Evolutionary conservation across 345 rosid species (phyloP), one percentile per base, ranked within the genome.

Genomic region (Mercurialis annua): DNA sequence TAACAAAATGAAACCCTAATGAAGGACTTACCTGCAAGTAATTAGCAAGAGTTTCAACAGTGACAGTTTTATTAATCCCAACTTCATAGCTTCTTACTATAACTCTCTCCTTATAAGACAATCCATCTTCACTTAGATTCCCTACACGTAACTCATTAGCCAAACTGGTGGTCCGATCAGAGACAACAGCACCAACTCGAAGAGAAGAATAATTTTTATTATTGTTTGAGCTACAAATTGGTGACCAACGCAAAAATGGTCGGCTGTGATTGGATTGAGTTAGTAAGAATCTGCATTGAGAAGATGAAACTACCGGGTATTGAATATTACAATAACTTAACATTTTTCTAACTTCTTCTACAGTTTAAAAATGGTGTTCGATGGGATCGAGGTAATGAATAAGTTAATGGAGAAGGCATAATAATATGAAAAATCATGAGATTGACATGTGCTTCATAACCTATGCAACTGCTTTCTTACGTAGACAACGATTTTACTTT

Each of bases 21-120:
- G 44, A 53, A 21, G 2, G 33, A 44, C 46, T 24, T 44, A 87
- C 97, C 97, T 93, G 98, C 71, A 93, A 78, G 42, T 90, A 84
- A 87, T 93, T 93, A 55, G 96, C 97, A 77, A 90, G 84, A 65
- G 97, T 91, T 74, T 90, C 95, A 9, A 91, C 85, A 38, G 99
- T 94, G 59, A 95, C 95, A 49, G 96, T 94, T 83, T 87, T 94
- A 82, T 94, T 94, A 67, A 87, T 85, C 73, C 99, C 97, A 65
- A 90, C 99, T 79, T 93, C 99, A 40, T 87, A 94, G 73, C 87
- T 78, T 78, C 99, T 81, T 4, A 94, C 89, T 12, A 91, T 85
- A 66, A 89, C 89, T 87, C 76, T 91, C 77, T 94, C 99, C 80
- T 84, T 90, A 68, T 90, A 94, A 2, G 96, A 87, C 29, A 81